These are phyloP conservation scores for Pleodorina starrii DNA, from an alignment of 139 green algal genomes.

Conservation along the genomic window DNA sequence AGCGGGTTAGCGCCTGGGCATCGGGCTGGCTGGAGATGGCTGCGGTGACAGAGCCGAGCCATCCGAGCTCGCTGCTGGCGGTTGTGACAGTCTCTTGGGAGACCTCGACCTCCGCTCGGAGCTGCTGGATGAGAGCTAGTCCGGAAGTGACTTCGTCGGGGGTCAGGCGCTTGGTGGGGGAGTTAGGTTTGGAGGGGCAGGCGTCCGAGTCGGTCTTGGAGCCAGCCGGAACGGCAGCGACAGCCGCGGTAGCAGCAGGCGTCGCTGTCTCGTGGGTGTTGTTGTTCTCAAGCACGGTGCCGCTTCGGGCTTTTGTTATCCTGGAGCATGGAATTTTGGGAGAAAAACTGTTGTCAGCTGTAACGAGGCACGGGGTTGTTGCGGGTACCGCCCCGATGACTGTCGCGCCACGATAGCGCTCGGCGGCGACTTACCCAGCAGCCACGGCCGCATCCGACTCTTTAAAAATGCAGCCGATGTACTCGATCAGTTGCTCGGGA, in stretches of 20 bases:
- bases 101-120: neutral
- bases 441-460: conserved; percentile 7
- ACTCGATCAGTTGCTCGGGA: neutral
- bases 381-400: neutral
- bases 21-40: neutral
- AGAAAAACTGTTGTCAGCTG: neutral
- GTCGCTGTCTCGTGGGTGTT: neutral
- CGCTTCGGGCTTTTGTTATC: conserved; percentile 26
- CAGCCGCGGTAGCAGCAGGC: too few species aligned
- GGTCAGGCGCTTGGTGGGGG: neutral
- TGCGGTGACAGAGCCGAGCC: conserved; percentile 25
- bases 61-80: conserved; percentile 17
- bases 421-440: conserved; percentile 19
- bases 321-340: neutral
- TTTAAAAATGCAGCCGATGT: conserved; percentile 17
- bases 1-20: neutral
- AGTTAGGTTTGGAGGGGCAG: conserved; percentile 8
- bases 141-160: neutral
- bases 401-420: neutral
- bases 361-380: too few species aligned
- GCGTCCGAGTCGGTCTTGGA: conserved; percentile 38
- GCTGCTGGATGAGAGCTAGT: neutral
- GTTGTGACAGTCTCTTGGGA: conserved; percentile 9
- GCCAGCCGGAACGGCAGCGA: neutral
- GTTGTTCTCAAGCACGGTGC: conserved; percentile 20